These are phyloP conservation scores for Colletotrichum cereale DNA, from an alignment of 2,329 filamentous ascomycete genomes.

Conservation along the genomic window DNA sequence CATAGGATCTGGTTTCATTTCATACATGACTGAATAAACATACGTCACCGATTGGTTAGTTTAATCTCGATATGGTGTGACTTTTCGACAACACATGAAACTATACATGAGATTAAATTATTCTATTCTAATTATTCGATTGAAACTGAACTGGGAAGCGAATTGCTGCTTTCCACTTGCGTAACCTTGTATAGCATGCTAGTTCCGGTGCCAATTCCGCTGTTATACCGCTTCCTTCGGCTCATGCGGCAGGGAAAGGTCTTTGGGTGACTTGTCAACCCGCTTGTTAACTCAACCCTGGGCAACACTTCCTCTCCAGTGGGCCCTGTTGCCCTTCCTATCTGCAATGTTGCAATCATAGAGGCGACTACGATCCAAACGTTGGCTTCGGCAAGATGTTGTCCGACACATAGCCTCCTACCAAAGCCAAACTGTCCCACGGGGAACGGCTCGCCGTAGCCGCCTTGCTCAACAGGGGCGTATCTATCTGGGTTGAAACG, in stretches of 20 bases:
- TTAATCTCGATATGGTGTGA: too few relatives aligned
- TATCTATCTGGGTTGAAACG: constrained; percentile 61
- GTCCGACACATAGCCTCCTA: constrained; percentile 55
- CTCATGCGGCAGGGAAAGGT: constrained; percentile 2
- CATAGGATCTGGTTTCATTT: too few relatives aligned
- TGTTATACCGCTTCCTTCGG: background rate
- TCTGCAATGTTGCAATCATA: constrained; percentile 54
- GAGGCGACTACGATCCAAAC: constrained; percentile 57
- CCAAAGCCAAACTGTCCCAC: constrained; percentile 60
- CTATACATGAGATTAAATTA: too few relatives aligned
- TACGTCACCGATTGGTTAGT: too few relatives aligned
- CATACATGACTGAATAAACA: too few relatives aligned
- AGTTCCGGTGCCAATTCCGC: background rate
- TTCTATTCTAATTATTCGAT: too few relatives aligned
- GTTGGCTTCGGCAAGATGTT: constrained; percentile 65
- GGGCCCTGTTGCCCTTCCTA: constrained; percentile 48
- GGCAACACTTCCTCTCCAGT: constrained; percentile 45
- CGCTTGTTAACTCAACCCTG: constrained; percentile 20
- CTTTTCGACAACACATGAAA: too few relatives aligned
- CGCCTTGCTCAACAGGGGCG: constrained; percentile 47
- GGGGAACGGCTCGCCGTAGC: constrained; percentile 58
- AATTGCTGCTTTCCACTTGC: too few relatives aligned
- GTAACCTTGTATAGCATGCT: background rate
- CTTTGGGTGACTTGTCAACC: constrained; percentile 25
- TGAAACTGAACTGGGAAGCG: too few relatives aligned